Base-by-base conservation (phyloP, 2,329 filamentous ascomycete species). In the Cytospora leucostoma region DNA sequence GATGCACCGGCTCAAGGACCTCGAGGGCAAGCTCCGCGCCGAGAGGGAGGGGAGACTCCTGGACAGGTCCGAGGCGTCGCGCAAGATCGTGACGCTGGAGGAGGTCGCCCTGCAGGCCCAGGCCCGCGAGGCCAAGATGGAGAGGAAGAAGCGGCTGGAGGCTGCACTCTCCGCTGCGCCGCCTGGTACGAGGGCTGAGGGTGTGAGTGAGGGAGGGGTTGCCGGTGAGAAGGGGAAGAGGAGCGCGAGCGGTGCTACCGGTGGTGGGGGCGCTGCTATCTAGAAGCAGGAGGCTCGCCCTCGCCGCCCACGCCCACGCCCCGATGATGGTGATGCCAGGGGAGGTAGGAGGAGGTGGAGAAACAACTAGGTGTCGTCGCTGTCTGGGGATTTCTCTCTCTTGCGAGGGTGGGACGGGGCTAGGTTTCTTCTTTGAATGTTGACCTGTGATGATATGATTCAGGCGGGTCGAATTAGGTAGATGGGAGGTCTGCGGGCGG, bases 21-120 rank as follows among this genome's bases (percentile, higher is more conserved):
- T 98, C 69, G 95, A 99, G 79, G 84, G 89, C 68, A 87, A 96
- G 69, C 81, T 99, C 19, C 96, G 97, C 75, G 88, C 91, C 53
- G 95, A 99, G 78, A 81, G 95, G 15, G 95, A 98, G 75, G 93
- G 88, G 1, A 81, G 95, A 52, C 80, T 96, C 59, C 80, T 96
- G 63, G 95, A 99, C 76, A 86, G 95, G 4, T 89, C 85, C 55
- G 93, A 92, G 32, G 94, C 94, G 34, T 81, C 91, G 61, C 90
- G 93, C 77, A 81, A 94, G 59, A 77, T 97, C 0, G 88, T 92
- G 64, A 90, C 93, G 66, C 83, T 89, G n/a, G 84, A 88, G 72
- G 83, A 88, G 75, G 77, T 93, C 63, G 88, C 75, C 68, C 70
- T 77, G 65, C 63, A 66, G 49, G 62, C 62, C n/a, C 59, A 65